A percentile compares a stretch with the other conserved stretches of the same genome.
phyloP scores from a whole-genome alignment of 2,329 filamentous ascomycete species.

The Talaromyces sp. region DNA sequence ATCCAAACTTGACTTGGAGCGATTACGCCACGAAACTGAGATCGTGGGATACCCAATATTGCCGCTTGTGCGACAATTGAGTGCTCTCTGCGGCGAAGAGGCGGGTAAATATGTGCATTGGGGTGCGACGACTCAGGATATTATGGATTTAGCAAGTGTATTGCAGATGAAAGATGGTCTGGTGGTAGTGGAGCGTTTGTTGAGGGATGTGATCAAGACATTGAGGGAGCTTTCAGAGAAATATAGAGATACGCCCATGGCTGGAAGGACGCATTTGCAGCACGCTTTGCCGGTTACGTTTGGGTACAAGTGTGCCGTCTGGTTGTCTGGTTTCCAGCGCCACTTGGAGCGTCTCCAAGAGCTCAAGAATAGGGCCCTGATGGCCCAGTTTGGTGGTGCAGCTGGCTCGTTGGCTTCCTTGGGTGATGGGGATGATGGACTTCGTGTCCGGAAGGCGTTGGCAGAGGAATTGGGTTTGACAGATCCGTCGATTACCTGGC shows the following conservation, averaged over 20 bases:
- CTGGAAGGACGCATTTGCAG: conserved; percentile 57
- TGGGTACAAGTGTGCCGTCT: conserved; percentile 58
- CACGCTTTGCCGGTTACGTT: conserved; percentile 58
- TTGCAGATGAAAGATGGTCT: conserved; percentile 54
- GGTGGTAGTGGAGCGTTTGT: conserved; percentile 45
- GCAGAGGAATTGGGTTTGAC: conserved; percentile 48
- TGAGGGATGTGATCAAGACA: conserved; percentile 44
- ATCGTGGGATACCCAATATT: conserved; percentile 56
- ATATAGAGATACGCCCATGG: conserved; percentile 55
- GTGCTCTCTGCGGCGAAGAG: conserved; percentile 31
- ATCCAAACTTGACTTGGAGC: conserved; percentile 43
- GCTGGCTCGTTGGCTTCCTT: conserved; percentile 55
- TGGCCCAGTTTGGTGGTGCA: conserved; percentile 58
- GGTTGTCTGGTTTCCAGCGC: conserved; percentile 50
- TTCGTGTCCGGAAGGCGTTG: conserved; percentile 50
- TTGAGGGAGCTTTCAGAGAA: conserved; percentile 44
- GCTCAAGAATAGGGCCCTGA: conserved; percentile 45
- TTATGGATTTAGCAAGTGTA: conserved; percentile 55
- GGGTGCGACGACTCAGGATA: conserved; percentile 59
- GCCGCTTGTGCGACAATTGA: conserved; percentile 50
- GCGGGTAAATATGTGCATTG: conserved; percentile 53
- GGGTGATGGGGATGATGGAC: conserved; percentile 46
- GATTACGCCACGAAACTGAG: conserved; percentile 46
- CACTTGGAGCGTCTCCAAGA: conserved; percentile 50
- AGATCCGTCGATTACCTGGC: conserved; percentile 56